Conservation (phyloP, 2,329 filamentous ascomycete species). For the Colletotrichum echinochloae region DNA sequence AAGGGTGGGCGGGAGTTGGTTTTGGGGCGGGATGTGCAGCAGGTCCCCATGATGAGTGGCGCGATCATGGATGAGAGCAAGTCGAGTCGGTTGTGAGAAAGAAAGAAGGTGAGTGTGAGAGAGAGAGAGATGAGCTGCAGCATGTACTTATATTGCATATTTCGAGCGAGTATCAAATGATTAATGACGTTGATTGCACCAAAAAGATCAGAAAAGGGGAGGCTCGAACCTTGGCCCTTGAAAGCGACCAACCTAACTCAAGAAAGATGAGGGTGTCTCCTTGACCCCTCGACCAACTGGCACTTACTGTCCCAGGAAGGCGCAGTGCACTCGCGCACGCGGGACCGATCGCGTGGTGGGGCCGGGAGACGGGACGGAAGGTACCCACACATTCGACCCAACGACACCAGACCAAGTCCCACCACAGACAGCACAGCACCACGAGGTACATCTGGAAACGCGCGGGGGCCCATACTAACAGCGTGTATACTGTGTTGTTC, state of each 20-base stretch:
- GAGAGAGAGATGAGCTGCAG: neutral
- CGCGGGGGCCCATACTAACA: neutral
- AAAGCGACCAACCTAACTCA: neutral
- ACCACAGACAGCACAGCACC: neutral
- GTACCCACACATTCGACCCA: neutral
- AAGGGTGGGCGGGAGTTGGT: slow-evolving; percentile 66
- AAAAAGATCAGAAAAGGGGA: neutral
- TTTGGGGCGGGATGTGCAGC: slow-evolving; percentile 45
- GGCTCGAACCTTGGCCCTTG: neutral
- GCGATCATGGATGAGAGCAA: slow-evolving; percentile 55
- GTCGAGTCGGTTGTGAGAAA: slow-evolving; percentile 52
- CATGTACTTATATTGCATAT: neutral
- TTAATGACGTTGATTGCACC: neutral
- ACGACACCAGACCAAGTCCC: slow-evolving; percentile 5
- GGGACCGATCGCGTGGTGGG: neutral
- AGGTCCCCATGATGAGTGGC: slow-evolving; percentile 65
- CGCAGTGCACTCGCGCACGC: neutral
- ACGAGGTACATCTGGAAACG: too few species aligned
- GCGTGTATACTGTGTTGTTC: neutral
- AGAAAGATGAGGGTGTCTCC: too few species aligned
- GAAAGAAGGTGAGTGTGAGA: neutral
- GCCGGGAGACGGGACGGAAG: slow-evolving; percentile 1
- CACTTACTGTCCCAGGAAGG: neutral
- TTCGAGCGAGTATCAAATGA: neutral
- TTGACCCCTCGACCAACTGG: neutral